Base-by-base conservation (phyloP, 1,284 basidiomycete genomes). In the Ustilago tritici region DNA sequence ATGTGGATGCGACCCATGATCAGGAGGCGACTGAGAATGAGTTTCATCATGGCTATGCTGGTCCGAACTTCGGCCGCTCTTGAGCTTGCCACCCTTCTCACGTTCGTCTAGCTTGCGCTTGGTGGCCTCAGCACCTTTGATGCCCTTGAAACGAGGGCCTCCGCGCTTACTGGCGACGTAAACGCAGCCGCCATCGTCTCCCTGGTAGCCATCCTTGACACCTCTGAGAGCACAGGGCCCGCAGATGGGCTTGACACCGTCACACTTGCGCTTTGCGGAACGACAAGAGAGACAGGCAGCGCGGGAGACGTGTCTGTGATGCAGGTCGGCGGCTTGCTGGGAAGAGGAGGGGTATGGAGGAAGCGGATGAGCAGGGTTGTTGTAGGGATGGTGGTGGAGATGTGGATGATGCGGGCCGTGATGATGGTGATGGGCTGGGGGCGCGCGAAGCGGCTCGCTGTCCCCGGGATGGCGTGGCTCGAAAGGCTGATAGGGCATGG, bases 91-190 rank as follows among this genome's bases (percentile, higher is more conserved):
- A 4, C 28, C 46, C 41, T 70, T 70, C 32, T 78, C 76, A 23
- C 76, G 70, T 41, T 78, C 70, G n/a, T 76, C 69, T 50, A 76
- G 71, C 66, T 79, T 79, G 15, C 76, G 63, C 47, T 70, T 71
- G 56, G 70, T 76, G 1, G 80, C 79, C 28, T 79, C 80, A 10
- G 70, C 70, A 23, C 80, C 81, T 40, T 69, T 74, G 54, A 80
- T 63, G 41, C 82, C 82, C 66, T 83, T 83, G 76, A 78, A 82
- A 15, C 82, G 64, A 12, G 82, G 82, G 1, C 82, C 82, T 32
- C 82, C 82, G 9, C 82, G 69, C 56, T 80, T 82, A 60, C 73
- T 77, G 15, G 80, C 75, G 3, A 83, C 79, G 32, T 71, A 83
- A 34, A 75, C 66, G 47, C 82, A 83, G 31, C 74, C 78, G 23